These are phyloP conservation scores for Globisporangium orthogonon DNA, from an alignment of 352 stramenopile species.

Conservation along the genomic window DNA sequence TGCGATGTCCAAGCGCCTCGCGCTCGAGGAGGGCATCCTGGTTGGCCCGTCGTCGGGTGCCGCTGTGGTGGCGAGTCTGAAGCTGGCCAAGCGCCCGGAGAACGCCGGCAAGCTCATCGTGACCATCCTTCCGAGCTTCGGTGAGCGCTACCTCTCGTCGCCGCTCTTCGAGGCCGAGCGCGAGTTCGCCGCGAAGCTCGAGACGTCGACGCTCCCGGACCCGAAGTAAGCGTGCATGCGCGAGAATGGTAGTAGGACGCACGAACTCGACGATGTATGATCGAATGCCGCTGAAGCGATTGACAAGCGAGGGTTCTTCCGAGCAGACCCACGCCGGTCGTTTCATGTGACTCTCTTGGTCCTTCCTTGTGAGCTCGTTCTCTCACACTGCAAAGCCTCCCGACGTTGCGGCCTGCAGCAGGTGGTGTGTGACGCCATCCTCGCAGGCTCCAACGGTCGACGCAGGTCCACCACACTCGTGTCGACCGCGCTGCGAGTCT, in stretches of 20 bases:
- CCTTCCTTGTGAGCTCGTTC: too few relatives aligned
- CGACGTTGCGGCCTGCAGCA: not conserved
- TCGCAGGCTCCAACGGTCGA: not conserved
- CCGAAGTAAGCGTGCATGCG: conserved; percentile 10
- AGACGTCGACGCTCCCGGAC: conserved; percentile 36
- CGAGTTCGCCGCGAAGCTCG: conserved; percentile 58
- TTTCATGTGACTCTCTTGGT: too few relatives aligned
- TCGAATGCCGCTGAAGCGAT: not conserved
- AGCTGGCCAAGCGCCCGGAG: conserved; percentile 77
- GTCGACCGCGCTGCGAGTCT: not conserved
- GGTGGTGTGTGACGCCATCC: not conserved
- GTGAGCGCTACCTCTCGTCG: conserved; percentile 84
- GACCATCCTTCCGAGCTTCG: conserved; percentile 87
- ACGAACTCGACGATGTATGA: not conserved
- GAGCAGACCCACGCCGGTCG: too few relatives aligned
- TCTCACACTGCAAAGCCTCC: too few relatives aligned
- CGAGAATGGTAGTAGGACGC: not conserved
- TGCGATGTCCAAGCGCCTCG: conserved; percentile 81
- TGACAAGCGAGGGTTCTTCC: not conserved
- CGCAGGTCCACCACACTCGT: too few relatives aligned
- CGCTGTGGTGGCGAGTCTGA: conserved; percentile 77
- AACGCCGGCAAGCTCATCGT: conserved; percentile 87
- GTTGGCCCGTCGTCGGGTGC: conserved; percentile 85
- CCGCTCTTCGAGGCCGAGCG: conserved; percentile 76
- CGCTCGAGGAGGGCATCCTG: conserved; percentile 81